Conservation (phyloP, 805 yeast species). For the Millerozyma miso region DNA sequence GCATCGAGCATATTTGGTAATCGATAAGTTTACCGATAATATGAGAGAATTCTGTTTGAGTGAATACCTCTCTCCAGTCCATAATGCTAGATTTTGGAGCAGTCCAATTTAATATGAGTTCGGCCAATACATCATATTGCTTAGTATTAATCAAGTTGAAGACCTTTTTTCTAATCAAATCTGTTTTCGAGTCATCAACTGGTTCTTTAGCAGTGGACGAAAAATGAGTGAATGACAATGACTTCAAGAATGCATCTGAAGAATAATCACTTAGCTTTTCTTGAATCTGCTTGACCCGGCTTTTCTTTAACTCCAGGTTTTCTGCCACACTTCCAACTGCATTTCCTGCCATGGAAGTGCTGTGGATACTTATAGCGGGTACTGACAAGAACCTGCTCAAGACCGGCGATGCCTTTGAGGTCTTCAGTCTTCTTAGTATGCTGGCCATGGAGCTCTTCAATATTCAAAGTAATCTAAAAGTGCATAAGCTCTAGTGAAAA, state of each 20-base stretch:
- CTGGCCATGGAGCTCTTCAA: neutral
- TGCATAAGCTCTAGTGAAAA: neutral
- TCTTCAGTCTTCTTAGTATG: neutral
- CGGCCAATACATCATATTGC: constrained; percentile 11
- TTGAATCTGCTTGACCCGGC: neutral
- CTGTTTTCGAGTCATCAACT: constrained; percentile 2
- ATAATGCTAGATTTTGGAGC: constrained; percentile 1
- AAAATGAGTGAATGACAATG: constrained; percentile 12
- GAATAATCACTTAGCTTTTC: neutral
- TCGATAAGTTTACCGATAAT: constrained; percentile 15
- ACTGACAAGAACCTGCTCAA: neutral
- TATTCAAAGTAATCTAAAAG: too few species aligned
- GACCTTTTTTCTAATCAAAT: constrained; percentile 12
- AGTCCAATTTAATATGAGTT: constrained; percentile 13
- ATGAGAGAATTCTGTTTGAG: constrained; percentile 16
- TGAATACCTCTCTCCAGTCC: constrained; percentile 8
- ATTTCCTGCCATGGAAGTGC: neutral
- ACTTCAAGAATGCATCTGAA: constrained; percentile 7
- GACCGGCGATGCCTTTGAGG: neutral
- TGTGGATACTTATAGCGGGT: neutral
- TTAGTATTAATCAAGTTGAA: constrained; percentile 11
- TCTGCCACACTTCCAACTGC: neutral
- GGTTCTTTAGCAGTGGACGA: constrained; percentile 5
- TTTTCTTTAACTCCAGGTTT: neutral
- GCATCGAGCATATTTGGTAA: constrained; percentile 14